Conservation (phyloP, 352 stramenopile genomes). For the Phytophthora tubulina region DNA sequence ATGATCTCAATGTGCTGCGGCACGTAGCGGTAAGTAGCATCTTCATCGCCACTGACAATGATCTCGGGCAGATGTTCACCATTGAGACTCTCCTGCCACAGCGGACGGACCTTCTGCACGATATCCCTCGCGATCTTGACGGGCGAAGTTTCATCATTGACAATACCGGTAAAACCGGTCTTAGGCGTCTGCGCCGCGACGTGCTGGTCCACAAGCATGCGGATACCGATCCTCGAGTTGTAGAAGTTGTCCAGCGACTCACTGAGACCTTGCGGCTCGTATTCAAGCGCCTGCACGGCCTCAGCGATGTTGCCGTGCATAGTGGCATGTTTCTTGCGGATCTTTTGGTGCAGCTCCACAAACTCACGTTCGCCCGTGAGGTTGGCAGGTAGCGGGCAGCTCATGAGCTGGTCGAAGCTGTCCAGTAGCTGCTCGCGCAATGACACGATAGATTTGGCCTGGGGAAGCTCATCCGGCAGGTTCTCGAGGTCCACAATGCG, state of each 20-base stretch:
- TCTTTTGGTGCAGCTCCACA: conserved; percentile 64
- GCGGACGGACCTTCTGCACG: conserved; percentile 57
- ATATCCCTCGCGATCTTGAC: conserved; percentile 72
- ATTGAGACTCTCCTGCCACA: conserved; percentile 65
- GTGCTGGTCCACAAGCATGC: conserved; percentile 88
- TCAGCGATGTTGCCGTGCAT: conserved; percentile 81
- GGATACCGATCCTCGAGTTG: conserved; percentile 86
- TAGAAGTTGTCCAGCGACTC: conserved; percentile 86
- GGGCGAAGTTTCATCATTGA: conserved; percentile 72
- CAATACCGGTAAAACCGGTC: conserved; percentile 69
- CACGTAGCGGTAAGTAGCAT: conserved; percentile 82
- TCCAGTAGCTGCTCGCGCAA: conserved; percentile 69
- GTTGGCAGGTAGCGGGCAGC: conserved; percentile 63
- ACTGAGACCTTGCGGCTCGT: conserved; percentile 63
- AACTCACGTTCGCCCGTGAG: conserved; percentile 68
- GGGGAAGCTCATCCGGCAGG: conserved; percentile 71
- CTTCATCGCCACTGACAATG: conserved; percentile 55
- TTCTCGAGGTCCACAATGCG: conserved; percentile 89
- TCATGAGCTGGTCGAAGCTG: conserved; percentile 82
- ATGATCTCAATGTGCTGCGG: conserved; percentile 87
- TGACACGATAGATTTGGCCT: conserved; percentile 65
- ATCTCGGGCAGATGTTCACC: conserved; percentile 67
- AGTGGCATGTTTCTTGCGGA: conserved; percentile 68
- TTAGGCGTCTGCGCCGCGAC: conserved; percentile 66
- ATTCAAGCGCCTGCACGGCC: conserved; percentile 64